Base-by-base conservation (phyloP, 164 flowering plant species). In the Euptelea pleiosperma region DNA sequence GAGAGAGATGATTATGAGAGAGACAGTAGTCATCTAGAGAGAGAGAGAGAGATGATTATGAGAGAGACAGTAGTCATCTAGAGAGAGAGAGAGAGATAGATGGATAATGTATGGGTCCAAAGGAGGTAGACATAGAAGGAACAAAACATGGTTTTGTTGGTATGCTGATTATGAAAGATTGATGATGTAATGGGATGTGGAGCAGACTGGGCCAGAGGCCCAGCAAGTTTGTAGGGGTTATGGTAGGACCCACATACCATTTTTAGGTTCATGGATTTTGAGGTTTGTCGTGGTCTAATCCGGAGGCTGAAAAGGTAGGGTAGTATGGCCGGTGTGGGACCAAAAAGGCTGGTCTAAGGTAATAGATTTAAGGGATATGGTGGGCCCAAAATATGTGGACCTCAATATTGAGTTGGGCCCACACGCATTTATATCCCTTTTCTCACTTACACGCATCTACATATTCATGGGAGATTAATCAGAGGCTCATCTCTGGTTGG, bases 121-220 rank as follows among this genome's bases (percentile, higher is more conserved):
- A 52, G 44, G 22, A 43, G 51, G 53, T 44, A 54, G 66, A 62
- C 59, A 62, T n/a, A 54, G 44, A 54, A 44, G 58, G 24, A 44
- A 62, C 59, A 54, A 53, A 44, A 54, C 58, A 53, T 43, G 33
- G 43, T 45, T 53, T 53, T 62, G 59, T 52, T 25, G 45, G 7
- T 54, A 35, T 26, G 10, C 52, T 41, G 34, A 61, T 52, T 3
- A 37, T 49, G 10, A 3, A n/a, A 47, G 22, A 40, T 40, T 16
- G 33, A 37, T 39, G 58, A 55, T 26, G 46, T 26, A 24, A 26
- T 55, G 35, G n/a, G 25, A 55, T 29, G 47, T 55, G 35, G 46
- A 21, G 33, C 34, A 26, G 3, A 29, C 34, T 55, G 35, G 46
- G 33, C 45, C 34, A 26, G 3, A 29, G 31, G 34, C 30, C 29